A percentile compares a stretch with the other conserved stretches of the same genome.
Evolutionary conservation across 2,329 filamentous ascomycete genomes (phyloP).

Genomic region (Arthrobotrys pseudoclavata): DNA sequence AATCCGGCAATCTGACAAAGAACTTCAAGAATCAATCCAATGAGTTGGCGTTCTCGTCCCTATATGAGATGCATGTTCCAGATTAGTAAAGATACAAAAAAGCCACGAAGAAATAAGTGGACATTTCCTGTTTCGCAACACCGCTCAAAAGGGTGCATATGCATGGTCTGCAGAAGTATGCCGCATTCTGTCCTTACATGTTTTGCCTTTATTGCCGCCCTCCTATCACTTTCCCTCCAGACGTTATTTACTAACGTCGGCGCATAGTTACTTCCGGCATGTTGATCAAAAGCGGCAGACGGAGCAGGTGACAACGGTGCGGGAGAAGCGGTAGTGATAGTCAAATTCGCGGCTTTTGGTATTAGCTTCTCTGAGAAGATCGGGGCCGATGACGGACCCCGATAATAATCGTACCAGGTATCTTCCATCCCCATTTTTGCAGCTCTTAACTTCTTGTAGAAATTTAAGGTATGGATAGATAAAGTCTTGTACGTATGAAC

Average conservation of each 20-base stretch:
- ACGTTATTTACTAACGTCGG: constrained; percentile 37
- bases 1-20: constrained; percentile 52
- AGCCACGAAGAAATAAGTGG: constrained; percentile 7
- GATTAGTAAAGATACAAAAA: constrained; percentile 21
- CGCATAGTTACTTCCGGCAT: constrained; percentile 39
- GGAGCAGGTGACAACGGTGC: constrained; percentile 44
- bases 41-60: constrained; percentile 53
- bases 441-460: constrained; percentile 17
- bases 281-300: constrained; percentile 41
- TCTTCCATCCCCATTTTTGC: constrained; percentile 53
- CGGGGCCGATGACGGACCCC: constrained; percentile 41
- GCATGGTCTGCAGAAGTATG: background rate
- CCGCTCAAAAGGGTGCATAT: constrained; percentile 17
- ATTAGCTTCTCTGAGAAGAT: constrained; percentile 37
- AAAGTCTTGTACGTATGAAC: constrained; percentile 13
- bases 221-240: constrained; percentile 44
- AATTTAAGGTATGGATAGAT: background rate
- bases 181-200: constrained; percentile 35
- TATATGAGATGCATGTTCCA: constrained; percentile 23
- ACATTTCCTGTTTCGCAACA: constrained; percentile 21
- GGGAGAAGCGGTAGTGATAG: constrained; percentile 25
- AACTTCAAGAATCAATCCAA: constrained; percentile 42
- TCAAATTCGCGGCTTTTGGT: constrained; percentile 20
- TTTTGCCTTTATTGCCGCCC: constrained; percentile 41
- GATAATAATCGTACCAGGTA: constrained; percentile 57